These are phyloP conservation scores for Pyrenochaeta sp. DNA, from an alignment of 2,329 filamentous ascomycete genomes.

Conservation along the genomic window DNA sequence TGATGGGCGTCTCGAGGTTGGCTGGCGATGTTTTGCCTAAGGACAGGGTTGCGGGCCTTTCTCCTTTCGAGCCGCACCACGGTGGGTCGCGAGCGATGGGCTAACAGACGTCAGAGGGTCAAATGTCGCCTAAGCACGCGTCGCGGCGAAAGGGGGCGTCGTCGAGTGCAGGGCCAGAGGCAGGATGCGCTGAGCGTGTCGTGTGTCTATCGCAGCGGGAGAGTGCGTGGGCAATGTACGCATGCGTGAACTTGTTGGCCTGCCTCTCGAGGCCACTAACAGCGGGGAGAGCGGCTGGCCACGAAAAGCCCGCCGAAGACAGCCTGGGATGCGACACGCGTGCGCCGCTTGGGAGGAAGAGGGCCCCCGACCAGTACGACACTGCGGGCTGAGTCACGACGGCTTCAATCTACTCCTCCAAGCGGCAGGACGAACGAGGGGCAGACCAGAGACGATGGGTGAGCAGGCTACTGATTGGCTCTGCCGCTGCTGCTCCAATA, in stretches of 20 bases:
- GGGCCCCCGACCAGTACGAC: neutral
- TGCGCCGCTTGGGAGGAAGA: neutral
- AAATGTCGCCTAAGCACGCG: constrained; percentile 12
- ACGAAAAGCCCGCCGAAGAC: neutral
- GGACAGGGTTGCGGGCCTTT: constrained; percentile 35
- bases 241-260: constrained; percentile 8
- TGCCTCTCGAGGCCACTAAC: neutral
- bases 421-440: neutral
- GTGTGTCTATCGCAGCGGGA: too few species aligned
- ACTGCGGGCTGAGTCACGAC: constrained; percentile 6
- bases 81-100: constrained; percentile 30
- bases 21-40: constrained; percentile 28
- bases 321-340: neutral
- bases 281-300: constrained; percentile 11
- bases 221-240: too few species aligned
- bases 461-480: neutral
- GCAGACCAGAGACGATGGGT: neutral
- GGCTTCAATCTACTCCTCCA: neutral
- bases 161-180: neutral
- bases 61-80: constrained; percentile 33
- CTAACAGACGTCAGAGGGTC: constrained; percentile 22
- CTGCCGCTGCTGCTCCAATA: constrained; percentile 1
- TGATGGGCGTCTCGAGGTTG: constrained; percentile 25
- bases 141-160: constrained; percentile 3
- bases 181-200: too few species aligned